Evolutionary conservation across 148 eudicot genomes (phyloP).

Genomic region (Rhododendron kiyosumense): DNA sequence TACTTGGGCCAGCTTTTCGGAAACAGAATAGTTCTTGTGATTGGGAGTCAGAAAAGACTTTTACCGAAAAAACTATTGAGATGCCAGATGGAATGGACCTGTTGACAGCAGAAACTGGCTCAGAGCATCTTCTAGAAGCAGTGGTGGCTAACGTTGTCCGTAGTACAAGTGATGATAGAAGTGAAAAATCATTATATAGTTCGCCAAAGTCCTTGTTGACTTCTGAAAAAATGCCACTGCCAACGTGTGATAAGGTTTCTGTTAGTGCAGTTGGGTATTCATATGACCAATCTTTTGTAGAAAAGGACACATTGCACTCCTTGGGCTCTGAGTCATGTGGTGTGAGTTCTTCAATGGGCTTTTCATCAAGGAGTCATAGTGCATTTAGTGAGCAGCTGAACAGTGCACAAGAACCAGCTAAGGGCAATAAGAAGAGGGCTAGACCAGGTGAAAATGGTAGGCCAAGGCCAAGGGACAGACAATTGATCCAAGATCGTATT

Average conservation of each 20-base stretch:
- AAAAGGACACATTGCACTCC: conserved; percentile 42
- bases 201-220: conserved; percentile 49
- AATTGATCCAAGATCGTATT: conserved; percentile 89
- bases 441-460: conserved; percentile 80
- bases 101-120: conserved; percentile 45
- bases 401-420: conserved; percentile 39
- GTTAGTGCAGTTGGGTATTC: conserved; percentile 52
- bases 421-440: conserved; percentile 61
- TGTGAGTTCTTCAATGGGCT: conserved; percentile 35
- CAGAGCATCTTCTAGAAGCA: conserved; percentile 84
- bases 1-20: conserved; percentile 55
- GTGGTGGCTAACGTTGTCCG: conserved; percentile 64
- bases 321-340: conserved; percentile 49
- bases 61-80: conserved; percentile 29
- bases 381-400: conserved; percentile 46
- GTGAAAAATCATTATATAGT: conserved; percentile 30
- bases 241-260: conserved; percentile 42
- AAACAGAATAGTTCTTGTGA: conserved; percentile 35
- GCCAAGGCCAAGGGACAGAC: conserved; percentile 96
- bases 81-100: conserved; percentile 44
- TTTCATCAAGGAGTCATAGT: conserved; percentile 40
- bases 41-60: conserved; percentile 35
- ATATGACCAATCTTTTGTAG: conserved; percentile 44
- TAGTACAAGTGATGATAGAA: conserved; percentile 25
- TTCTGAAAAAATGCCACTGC: conserved; percentile 48